phyloP scores from a whole-genome alignment of 2,329 filamentous ascomycete species.

The Dactylellina parvicollis region DNA sequence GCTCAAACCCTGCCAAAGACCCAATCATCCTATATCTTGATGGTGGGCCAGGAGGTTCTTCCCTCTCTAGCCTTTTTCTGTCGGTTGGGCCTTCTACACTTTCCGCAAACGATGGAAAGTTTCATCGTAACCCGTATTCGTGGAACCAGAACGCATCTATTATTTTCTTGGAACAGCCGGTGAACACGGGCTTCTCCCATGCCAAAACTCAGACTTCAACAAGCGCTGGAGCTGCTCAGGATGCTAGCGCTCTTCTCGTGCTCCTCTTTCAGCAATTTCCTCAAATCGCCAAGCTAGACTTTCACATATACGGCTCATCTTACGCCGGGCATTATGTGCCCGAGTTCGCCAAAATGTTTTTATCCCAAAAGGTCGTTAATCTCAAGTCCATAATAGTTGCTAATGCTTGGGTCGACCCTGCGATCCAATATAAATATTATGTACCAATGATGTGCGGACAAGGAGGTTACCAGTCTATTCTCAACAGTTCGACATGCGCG shows the following conservation, averaged over 20 bases:
- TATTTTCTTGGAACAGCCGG: no score
- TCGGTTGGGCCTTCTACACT: no score
- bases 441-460: constrained; percentile 97
- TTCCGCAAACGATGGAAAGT: no score
- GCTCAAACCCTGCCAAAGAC: background rate
- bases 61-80: no score
- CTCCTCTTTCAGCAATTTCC: constrained; percentile 99
- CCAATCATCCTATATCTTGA: background rate
- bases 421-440: constrained; percentile 94
- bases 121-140: no score
- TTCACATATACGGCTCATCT: constrained; percentile 96
- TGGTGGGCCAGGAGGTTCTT: background rate
- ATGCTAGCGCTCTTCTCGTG: no score
- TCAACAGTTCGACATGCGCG: no score
- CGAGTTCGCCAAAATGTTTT: constrained; percentile 87
- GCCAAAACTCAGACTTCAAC: no score
- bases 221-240: no score
- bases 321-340: constrained; percentile 99
- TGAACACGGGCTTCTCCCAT: no score
- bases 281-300: constrained; percentile 90
- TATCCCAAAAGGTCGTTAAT: constrained; percentile 95
- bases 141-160: no score
- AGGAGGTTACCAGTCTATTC: no score
- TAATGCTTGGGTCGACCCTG: constrained; percentile 92
- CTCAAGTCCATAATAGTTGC: constrained; percentile 93